Conservation (phyloP, 2,329 filamentous ascomycete species). For the Ophiostoma sp. region DNA sequence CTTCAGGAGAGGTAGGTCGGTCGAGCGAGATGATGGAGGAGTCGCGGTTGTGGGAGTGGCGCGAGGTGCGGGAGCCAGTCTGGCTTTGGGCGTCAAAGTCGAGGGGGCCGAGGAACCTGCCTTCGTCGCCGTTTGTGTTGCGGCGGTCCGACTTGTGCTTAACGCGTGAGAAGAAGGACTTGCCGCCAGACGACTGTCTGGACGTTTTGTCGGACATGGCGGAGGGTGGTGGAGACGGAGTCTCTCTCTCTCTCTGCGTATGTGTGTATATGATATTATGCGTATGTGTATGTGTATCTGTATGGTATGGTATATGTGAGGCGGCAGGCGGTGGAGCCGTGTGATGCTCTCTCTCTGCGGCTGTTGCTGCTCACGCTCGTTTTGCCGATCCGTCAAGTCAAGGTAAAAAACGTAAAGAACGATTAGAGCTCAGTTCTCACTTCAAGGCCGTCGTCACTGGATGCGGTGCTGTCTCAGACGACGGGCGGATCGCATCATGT, state of each 20-base stretch:
- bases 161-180: conserved; percentile 80
- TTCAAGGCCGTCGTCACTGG: conserved; percentile 37
- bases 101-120: conserved; percentile 52
- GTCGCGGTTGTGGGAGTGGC: conserved; percentile 64
- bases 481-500: conserved; percentile 46
- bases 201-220: conserved; percentile 71
- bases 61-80: conserved; percentile 69
- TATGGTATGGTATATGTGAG: not conserved
- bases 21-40: conserved; percentile 73
- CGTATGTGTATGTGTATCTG: not conserved
- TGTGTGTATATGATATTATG: not conserved
- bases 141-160: conserved; percentile 75
- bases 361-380: not conserved
- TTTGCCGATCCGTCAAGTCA: not conserved
- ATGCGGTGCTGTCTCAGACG: conserved; percentile 43
- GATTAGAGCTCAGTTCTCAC: not conserved
- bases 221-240: not conserved
- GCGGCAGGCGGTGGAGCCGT: conserved; percentile 5
- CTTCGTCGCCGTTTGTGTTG: conserved; percentile 61
- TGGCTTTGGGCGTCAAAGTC: conserved; percentile 63
- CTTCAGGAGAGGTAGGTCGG: conserved; percentile 62
- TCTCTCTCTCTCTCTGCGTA: not conserved
- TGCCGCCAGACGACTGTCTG: conserved; percentile 71
- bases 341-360: conserved; percentile 17
- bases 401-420: not conserved